Conservation (phyloP, 148 eudicot genomes). For the Rhododendron kiyosumense region DNA sequence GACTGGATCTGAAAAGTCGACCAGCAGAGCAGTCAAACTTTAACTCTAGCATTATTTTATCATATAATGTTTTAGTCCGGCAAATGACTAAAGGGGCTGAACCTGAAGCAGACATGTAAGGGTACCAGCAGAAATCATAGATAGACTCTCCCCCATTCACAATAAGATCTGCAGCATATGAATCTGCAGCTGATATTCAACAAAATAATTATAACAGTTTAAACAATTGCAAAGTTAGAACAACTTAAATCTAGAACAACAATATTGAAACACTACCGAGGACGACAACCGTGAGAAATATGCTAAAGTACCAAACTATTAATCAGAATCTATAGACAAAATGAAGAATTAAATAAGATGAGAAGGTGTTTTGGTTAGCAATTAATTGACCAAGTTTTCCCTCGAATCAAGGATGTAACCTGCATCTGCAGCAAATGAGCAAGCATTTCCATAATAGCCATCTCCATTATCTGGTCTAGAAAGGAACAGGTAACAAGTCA, state of each 20-base stretch:
- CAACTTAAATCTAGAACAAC: background rate
- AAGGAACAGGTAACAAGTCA: constrained; percentile 4
- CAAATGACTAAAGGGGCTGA: constrained; percentile 7
- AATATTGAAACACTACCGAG: background rate
- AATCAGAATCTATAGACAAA: background rate
- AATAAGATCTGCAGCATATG: constrained; percentile 59
- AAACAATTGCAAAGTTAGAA: background rate
- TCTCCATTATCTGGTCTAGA: constrained; percentile 56
- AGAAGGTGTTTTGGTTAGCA: background rate
- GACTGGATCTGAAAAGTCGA: constrained; percentile 55
- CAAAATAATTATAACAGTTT: background rate
- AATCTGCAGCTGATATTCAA: constrained; percentile 47
- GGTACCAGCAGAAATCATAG: constrained; percentile 98
- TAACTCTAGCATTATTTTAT: background rate
- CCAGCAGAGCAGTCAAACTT: background rate
- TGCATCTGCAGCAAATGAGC: constrained; percentile 34
- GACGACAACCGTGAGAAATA: background rate
- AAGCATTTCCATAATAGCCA: constrained; percentile 21
- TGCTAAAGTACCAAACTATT: background rate
- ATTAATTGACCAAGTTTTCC: background rate
- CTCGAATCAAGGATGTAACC: constrained; percentile 31
- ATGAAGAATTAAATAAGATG: background rate
- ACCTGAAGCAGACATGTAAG: constrained; percentile 94
- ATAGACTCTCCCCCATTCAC: constrained; percentile 83
- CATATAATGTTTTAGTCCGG: background rate